These are phyloP conservation scores for Arctium lappa DNA, from an alignment of 129 eudicot genomes.

Conservation along the genomic window DNA sequence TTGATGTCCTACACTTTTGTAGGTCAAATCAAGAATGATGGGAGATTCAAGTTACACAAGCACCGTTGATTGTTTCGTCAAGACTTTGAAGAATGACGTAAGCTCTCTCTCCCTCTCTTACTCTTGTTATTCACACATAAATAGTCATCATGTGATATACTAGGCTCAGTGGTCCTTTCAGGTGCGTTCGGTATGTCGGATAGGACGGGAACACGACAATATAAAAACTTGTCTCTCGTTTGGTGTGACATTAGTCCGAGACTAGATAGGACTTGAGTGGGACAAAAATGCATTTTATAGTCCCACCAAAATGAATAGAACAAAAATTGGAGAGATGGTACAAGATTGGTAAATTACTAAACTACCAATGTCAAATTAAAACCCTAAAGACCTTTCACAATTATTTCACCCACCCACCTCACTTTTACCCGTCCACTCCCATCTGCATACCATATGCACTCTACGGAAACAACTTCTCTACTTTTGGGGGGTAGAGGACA, in stretches of 20 bases:
- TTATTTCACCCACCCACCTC: neutral
- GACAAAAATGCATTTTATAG: neutral
- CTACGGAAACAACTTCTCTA: neutral
- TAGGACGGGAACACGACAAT: neutral
- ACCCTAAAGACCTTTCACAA: neutral
- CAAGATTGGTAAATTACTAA: no score
- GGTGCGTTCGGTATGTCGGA: no score
- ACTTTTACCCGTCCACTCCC: no score
- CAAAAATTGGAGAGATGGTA: neutral
- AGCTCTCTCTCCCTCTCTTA: conserved; percentile 16
- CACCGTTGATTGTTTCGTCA: conserved; percentile 83
- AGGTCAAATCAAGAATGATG: conserved; percentile 99
- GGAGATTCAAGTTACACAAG: conserved; percentile 85
- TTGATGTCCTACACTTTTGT: conserved; percentile 6
- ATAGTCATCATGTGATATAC: no score
- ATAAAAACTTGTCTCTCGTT: neutral
- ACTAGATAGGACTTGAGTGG: neutral
- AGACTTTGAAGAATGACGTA: conserved; percentile 88
- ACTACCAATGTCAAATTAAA: no score
- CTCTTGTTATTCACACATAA: neutral
- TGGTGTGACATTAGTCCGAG: neutral
- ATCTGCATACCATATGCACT: no score
- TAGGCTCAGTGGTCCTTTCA: no score
- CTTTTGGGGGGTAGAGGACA: neutral
- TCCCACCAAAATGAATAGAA: neutral